Percentiles rank a stretch among this genome's conserved stretches.
Evolutionary conservation across 371 early-diverging fungal genomes (phyloP).

Genomic region (Mucor lusitanicus): DNA sequence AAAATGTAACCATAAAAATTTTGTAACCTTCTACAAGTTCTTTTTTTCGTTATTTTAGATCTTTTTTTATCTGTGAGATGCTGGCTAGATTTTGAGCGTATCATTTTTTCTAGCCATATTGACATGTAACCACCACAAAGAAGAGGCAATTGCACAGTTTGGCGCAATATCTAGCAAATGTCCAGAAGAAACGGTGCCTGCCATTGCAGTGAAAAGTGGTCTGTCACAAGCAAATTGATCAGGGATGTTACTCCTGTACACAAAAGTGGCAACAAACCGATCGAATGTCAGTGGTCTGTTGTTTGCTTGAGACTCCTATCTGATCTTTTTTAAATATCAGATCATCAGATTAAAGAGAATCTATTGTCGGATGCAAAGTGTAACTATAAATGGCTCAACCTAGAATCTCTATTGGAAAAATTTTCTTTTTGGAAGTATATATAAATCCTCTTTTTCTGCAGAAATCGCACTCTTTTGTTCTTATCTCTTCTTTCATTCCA

Average conservation of each 20-base stretch:
- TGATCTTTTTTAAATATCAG: slow-evolving; percentile 12
- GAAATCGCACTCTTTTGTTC: neutral
- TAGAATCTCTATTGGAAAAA: neutral
- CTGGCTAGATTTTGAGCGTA: too few relatives aligned
- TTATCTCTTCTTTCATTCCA: neutral
- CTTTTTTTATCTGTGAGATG: neutral
- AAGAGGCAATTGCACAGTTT: neutral
- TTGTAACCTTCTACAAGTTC: neutral
- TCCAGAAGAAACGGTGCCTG: neutral
- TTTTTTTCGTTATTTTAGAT: neutral
- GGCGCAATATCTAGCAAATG: neutral
- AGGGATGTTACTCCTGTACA: too few relatives aligned
- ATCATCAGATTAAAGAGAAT: slow-evolving; percentile 24
- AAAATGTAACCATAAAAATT: neutral
- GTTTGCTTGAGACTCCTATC: neutral
- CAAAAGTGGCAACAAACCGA: neutral
- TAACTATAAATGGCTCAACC: neutral
- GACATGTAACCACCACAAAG: too few relatives aligned
- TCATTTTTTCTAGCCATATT: too few relatives aligned
- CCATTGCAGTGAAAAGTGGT: neutral
- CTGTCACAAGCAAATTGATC: neutral
- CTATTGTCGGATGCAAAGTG: neutral
- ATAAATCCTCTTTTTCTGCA: neutral
- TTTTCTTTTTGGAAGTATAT: neutral
- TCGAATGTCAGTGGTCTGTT: neutral